Evolutionary conservation across 2,329 filamentous ascomycete genomes (phyloP).

Genomic region (Nigrospora sphaerica): DNA sequence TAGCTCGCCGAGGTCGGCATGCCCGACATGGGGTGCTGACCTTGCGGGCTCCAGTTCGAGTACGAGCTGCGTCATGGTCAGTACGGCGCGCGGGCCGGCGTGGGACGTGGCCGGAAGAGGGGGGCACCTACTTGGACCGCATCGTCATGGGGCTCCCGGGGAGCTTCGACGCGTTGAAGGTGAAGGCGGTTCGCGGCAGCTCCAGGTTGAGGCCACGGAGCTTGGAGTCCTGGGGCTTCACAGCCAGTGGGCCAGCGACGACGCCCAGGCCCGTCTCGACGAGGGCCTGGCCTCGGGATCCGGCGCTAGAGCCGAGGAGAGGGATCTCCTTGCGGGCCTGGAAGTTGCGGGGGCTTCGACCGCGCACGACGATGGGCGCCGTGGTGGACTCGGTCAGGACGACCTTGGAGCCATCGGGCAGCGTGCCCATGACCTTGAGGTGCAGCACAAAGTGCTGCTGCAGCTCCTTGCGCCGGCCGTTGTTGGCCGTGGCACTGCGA

Average conservation of each 20-base stretch:
- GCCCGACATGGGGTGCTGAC: conserved; percentile 38
- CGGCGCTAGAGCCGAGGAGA: conserved; percentile 68
- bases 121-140: conserved; percentile 48
- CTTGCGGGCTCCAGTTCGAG: conserved; percentile 45
- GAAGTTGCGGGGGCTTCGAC: conserved; percentile 89
- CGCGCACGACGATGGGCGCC: conserved; percentile 86
- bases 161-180: conserved; percentile 50
- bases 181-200: conserved; percentile 49
- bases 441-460: conserved; percentile 94
- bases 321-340: conserved; percentile 90
- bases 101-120: not conserved
- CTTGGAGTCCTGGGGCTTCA: conserved; percentile 49
- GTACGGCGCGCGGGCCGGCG: conserved; percentile 3
- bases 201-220: conserved; percentile 45
- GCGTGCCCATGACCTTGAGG: conserved; percentile 75
- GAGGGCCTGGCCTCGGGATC: conserved; percentile 68
- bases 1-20: conserved; percentile 41
- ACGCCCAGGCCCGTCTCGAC: conserved; percentile 57
- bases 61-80: conserved; percentile 41
- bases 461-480: conserved; percentile 86
- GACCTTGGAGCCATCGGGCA: conserved; percentile 77
- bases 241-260: conserved; percentile 47
- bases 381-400: conserved; percentile 79
- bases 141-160: conserved; percentile 46
- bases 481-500: conserved; percentile 81